phyloP scores from a whole-genome alignment of 2,329 filamentous ascomycete genomes.

The Cladosporium oxysporum region DNA sequence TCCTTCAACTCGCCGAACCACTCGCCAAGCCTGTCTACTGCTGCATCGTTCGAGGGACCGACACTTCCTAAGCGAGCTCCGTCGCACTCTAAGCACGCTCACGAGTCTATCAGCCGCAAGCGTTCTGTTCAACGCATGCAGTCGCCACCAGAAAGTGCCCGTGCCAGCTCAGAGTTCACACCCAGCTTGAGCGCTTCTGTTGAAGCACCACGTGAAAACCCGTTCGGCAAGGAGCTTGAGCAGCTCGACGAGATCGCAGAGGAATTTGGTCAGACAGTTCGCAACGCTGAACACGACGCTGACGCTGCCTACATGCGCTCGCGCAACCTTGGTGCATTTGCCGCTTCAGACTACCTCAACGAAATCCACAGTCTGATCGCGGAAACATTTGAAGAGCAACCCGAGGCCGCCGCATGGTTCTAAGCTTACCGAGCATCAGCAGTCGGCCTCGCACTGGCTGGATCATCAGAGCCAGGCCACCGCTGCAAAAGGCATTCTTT shows the following conservation, averaged over 20 bases:
- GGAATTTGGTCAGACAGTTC: constrained; percentile 67
- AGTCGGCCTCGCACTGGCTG: constrained; percentile 1
- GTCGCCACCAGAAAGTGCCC: constrained; percentile 49
- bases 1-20: constrained; percentile 24
- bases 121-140: constrained; percentile 57
- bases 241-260: constrained; percentile 92
- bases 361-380: constrained; percentile 73
- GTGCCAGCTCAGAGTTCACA: constrained; percentile 57
- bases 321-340: constrained; percentile 71
- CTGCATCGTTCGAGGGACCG: constrained; percentile 57
- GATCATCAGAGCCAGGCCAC: constrained; percentile 1
- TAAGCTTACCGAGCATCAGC: background rate
- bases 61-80: constrained; percentile 75
- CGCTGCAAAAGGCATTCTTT: background rate
- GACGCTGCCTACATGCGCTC: constrained; percentile 70
- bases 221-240: constrained; percentile 86
- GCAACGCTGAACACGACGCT: constrained; percentile 67
- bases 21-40: constrained; percentile 62
- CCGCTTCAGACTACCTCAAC: constrained; percentile 77
- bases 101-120: constrained; percentile 72
- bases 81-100: constrained; percentile 86
- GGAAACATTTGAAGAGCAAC: constrained; percentile 38
- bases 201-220: constrained; percentile 57
- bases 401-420: constrained; percentile 15
- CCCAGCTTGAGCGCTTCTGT: constrained; percentile 48